Conservation (phyloP, 106 monocot species). For the Dendrobium catenatum region DNA sequence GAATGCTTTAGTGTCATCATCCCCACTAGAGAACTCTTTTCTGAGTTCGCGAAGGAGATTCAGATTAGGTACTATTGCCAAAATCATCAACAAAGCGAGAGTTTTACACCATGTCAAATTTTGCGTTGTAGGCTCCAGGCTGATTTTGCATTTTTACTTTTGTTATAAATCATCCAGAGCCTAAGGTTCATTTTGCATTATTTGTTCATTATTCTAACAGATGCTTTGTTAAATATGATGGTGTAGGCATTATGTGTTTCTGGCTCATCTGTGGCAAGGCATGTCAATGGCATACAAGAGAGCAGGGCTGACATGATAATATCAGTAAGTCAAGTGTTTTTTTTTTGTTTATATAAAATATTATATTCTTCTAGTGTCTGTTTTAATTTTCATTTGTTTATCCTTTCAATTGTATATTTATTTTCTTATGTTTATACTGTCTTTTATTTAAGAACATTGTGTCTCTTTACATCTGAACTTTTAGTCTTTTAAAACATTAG, state of each 20-base stretch:
- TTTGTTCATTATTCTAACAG: background rate
- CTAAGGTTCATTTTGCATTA: background rate
- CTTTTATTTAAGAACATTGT: background rate
- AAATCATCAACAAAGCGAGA: too few relatives aligned
- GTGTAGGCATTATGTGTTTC: slow-evolving; percentile 77
- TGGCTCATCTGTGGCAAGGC: slow-evolving; percentile 30
- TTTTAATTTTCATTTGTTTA: background rate
- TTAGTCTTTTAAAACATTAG: background rate
- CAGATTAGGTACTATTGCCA: too few relatives aligned
- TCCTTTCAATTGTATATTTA: background rate
- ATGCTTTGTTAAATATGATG: slow-evolving; percentile 11
- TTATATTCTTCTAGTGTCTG: background rate
- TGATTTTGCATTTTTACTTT: background rate
- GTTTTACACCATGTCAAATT: too few relatives aligned
- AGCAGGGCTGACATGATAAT: slow-evolving; percentile 87
- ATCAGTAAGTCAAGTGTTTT: slow-evolving; percentile 48
- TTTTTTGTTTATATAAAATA: background rate
- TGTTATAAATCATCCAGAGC: background rate
- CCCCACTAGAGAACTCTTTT: too few relatives aligned
- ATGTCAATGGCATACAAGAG: slow-evolving; percentile 53
- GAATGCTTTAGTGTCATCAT: too few relatives aligned
- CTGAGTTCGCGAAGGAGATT: too few relatives aligned
- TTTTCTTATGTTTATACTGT: background rate
- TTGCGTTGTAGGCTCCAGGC: too few relatives aligned
- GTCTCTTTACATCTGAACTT: background rate